Percentiles rank a stretch among this genome's conserved stretches.
phyloP scores from a whole-genome alignment of 805 yeast genomes.

The Kuraishia borneana region DNA sequence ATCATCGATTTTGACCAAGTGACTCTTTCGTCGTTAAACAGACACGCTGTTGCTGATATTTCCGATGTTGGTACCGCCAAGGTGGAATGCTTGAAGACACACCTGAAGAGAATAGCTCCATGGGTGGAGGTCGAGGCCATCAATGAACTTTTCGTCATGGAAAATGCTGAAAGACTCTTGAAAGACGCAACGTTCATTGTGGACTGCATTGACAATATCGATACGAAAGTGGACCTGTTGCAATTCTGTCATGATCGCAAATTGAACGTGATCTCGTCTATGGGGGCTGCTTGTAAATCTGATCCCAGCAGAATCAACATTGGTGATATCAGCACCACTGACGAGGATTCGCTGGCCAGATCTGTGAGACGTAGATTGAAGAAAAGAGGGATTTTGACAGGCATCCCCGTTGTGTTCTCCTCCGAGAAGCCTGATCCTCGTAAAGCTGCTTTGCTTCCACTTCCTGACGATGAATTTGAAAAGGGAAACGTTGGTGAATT shows the following conservation, averaged over 20 bases:
- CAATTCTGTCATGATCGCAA: conserved; percentile 53
- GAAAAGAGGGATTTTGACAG: conserved; percentile 60
- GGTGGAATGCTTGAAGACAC: conserved; percentile 68
- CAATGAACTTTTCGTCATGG: conserved; percentile 67
- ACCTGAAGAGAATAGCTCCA: conserved; percentile 72
- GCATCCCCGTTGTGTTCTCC: conserved; percentile 82
- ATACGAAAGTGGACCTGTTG: conserved; percentile 88
- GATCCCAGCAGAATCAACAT: conserved; percentile 89
- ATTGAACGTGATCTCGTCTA: conserved; percentile 73
- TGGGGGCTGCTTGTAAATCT: conserved; percentile 96
- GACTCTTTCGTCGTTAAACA: conserved; percentile 77
- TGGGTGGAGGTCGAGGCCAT: conserved; percentile 78
- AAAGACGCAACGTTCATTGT: conserved; percentile 66
- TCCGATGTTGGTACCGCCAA: conserved; percentile 89
- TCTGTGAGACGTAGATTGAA: conserved; percentile 78
- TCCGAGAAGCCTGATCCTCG: conserved; percentile 96
- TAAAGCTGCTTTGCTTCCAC: conserved; percentile 79
- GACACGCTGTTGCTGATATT: conserved; percentile 91
- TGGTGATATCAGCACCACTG: conserved; percentile 81
- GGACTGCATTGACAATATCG: conserved; percentile 95
- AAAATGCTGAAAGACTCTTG: conserved; percentile 51
- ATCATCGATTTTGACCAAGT: conserved; percentile 96
- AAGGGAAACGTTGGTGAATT: conserved; percentile 81
- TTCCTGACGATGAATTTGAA: conserved; percentile 70
- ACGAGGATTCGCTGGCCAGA: conserved; percentile 89